Conservation (phyloP, 2,329 filamentous ascomycete genomes). For the Lecanoromycetidae sp. region DNA sequence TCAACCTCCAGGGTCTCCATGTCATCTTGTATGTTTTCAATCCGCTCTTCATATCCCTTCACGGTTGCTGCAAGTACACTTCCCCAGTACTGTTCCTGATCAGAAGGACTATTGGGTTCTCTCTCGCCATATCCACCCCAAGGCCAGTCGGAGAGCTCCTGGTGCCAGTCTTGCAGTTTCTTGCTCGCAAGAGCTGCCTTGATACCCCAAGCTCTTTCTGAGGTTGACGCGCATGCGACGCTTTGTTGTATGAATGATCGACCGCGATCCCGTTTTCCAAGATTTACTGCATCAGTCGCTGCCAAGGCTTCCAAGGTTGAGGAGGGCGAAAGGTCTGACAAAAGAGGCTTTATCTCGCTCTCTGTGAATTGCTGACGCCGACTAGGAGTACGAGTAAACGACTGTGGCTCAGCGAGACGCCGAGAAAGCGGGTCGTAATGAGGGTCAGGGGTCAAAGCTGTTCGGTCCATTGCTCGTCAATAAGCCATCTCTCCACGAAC, state of each 20-base stretch:
- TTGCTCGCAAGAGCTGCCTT: slow-evolving; percentile 48
- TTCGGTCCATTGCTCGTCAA: slow-evolving; percentile 9
- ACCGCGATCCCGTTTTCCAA: slow-evolving; percentile 16
- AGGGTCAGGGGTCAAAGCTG: neutral
- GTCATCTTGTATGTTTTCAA: slow-evolving; percentile 59
- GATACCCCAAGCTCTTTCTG: slow-evolving; percentile 47
- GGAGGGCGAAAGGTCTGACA: slow-evolving; percentile 42
- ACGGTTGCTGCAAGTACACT: slow-evolving; percentile 56
- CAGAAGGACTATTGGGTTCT: neutral
- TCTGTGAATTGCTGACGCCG: slow-evolving; percentile 12
- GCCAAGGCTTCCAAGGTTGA: slow-evolving; percentile 39
- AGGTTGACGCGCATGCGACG: slow-evolving; percentile 43
- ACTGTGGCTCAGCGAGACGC: neutral
- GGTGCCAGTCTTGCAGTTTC: slow-evolving; percentile 45
- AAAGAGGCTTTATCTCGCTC: slow-evolving; percentile 34
- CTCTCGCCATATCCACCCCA: slow-evolving; percentile 33
- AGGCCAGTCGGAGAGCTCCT: slow-evolving; percentile 46
- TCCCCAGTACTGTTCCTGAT: slow-evolving; percentile 47
- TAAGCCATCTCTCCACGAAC: slow-evolving; percentile 1
- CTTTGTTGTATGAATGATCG: slow-evolving; percentile 34
- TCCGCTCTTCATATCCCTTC: slow-evolving; percentile 54
- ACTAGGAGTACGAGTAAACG: slow-evolving; percentile 7
- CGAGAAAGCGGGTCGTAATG: neutral
- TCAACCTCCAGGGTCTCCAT: slow-evolving; percentile 64
- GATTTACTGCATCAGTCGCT: neutral